Evolutionary conservation across 768 basidiomycete genomes (phyloP).

Genomic region (Collybiopsis confluens): DNA sequence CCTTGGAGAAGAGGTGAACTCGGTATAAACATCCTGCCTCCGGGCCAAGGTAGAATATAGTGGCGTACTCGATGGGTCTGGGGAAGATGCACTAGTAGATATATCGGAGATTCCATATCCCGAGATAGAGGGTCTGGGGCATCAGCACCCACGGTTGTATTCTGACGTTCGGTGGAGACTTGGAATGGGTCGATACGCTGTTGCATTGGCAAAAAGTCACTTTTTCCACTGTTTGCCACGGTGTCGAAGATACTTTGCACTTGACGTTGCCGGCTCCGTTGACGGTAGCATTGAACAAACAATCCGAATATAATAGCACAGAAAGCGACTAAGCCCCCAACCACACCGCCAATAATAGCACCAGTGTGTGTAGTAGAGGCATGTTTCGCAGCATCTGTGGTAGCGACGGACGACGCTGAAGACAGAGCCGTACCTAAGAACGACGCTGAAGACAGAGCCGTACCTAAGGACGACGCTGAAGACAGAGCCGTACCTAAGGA

Average conservation of each 20-base stretch:
- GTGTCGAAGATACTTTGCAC: not conserved
- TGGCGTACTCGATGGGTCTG: not conserved
- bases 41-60: not conserved
- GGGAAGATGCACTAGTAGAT: not conserved
- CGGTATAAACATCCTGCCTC: no score
- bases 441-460: no score
- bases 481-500: no score
- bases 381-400: no score
- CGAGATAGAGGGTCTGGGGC: not conserved
- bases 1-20: not conserved
- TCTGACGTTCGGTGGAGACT: not conserved
- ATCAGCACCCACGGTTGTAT: not conserved
- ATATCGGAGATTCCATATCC: not conserved
- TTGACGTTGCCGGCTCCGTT: not conserved
- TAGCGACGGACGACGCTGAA: no score
- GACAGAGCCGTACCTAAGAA: no score
- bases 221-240: not conserved
- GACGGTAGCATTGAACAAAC: not conserved
- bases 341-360: conserved; percentile 3
- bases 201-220: not conserved
- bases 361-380: not conserved
- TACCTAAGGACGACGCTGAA: no score
- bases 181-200: not conserved
- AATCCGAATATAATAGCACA: not conserved
- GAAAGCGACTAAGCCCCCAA: conserved; percentile 6